Conservation (phyloP, 345 rosid genomes). For the Tarenaya hassleriana region DNA sequence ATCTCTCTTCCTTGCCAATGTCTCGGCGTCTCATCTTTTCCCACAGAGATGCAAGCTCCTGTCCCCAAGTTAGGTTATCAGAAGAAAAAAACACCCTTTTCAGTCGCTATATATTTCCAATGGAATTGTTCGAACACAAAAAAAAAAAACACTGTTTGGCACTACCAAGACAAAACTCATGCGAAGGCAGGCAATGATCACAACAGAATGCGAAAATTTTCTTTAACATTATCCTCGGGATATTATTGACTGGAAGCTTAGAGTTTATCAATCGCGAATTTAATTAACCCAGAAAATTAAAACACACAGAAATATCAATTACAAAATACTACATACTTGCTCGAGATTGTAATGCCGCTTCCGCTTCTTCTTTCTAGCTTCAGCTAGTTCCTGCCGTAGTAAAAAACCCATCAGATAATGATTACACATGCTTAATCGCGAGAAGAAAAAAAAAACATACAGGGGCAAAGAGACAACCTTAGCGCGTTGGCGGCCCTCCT, state of each 20-base stretch:
- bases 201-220: too few species aligned
- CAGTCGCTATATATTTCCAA: background rate
- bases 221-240: too few species aligned
- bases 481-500: conserved; percentile 27
- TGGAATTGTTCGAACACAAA: too few species aligned
- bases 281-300: background rate
- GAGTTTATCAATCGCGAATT: background rate
- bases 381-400: conserved; percentile 51
- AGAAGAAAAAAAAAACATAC: background rate
- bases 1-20: conserved; percentile 76
- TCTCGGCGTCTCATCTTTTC: conserved; percentile 91
- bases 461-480: conserved; percentile 18
- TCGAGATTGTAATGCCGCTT: conserved; percentile 76
- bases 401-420: background rate
- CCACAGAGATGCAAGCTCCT: conserved; percentile 92
- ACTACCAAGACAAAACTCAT: too few species aligned
- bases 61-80: conserved; percentile 9
- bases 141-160: too few species aligned
- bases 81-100: background rate
- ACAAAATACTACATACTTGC: conserved; percentile 38
- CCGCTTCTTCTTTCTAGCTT: conserved; percentile 85
- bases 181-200: too few species aligned
- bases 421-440: background rate
- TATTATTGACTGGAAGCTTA: background rate
- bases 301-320: background rate